These are phyloP conservation scores for Curvularia spicifera DNA, from an alignment of 2,329 filamentous ascomycete species.

Conservation along the genomic window DNA sequence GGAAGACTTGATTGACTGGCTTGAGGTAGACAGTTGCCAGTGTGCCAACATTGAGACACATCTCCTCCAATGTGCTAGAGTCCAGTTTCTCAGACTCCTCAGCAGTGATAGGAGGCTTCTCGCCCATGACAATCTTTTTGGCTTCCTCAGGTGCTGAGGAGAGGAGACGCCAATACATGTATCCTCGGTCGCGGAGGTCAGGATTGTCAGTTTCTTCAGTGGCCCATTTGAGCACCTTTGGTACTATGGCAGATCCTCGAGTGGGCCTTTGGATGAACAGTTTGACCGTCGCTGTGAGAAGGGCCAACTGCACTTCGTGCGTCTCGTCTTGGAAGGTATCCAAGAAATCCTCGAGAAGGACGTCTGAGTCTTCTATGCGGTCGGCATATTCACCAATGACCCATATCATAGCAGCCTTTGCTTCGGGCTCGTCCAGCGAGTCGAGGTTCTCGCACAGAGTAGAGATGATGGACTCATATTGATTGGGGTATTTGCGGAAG, in stretches of 20 bases:
- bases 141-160: conserved; percentile 89
- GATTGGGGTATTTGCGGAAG: conserved; percentile 98
- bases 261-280: conserved; percentile 96
- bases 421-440: conserved; percentile 94
- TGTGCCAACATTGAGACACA: conserved; percentile 95
- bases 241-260: conserved; percentile 90
- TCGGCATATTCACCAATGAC: conserved; percentile 98
- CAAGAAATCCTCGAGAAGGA: conserved; percentile 90
- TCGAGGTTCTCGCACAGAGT: conserved; percentile 96
- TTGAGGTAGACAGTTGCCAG: conserved; percentile 97
- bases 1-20: conserved; percentile 95
- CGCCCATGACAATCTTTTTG: conserved; percentile 91
- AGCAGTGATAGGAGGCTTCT: conserved; percentile 94
- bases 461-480: conserved; percentile 97
- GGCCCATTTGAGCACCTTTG: conserved; percentile 95
- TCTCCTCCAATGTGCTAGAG: conserved; percentile 88
- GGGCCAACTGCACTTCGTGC: conserved; percentile 91
- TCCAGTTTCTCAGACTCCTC: conserved; percentile 90
- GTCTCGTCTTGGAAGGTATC: conserved; percentile 94
- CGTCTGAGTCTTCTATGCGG: conserved; percentile 95
- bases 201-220: conserved; percentile 99
- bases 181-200: conserved; percentile 91
- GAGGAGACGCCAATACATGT: conserved; percentile 98
- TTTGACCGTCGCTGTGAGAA: conserved; percentile 96
- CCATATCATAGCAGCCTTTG: conserved; percentile 99